phyloP scores from a whole-genome alignment of 169 alveolate genomes.

The Theileria equi region DNA sequence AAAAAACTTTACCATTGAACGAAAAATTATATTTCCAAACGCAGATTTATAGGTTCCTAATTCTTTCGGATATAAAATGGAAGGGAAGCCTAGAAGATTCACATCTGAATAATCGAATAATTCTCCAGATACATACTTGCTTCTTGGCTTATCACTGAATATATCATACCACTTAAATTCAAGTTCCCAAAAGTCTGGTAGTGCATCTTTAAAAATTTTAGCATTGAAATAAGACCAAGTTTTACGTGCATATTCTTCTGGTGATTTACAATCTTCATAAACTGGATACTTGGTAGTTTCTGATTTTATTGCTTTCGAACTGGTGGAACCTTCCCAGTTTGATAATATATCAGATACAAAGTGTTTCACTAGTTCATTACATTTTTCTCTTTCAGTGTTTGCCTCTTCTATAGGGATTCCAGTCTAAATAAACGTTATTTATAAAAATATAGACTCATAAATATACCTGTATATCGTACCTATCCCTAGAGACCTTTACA shows the following conservation, averaged over 20 bases:
- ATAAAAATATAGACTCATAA: background rate
- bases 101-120: constrained; percentile 5
- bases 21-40: constrained; percentile 44
- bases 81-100: constrained; percentile 37
- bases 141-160: background rate
- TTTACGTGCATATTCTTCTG: constrained; percentile 43
- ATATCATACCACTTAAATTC: constrained; percentile 27
- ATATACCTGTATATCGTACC: constrained; percentile 9
- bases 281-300: background rate
- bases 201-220: constrained; percentile 13
- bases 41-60: constrained; percentile 15
- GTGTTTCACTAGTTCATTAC: constrained; percentile 16
- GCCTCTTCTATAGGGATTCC: background rate
- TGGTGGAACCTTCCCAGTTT: constrained; percentile 18
- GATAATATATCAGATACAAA: constrained; percentile 13
- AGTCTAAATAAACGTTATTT: background rate
- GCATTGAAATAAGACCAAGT: constrained; percentile 47
- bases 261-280: background rate
- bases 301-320: background rate
- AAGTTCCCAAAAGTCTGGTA: constrained; percentile 51
- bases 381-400: constrained; percentile 9
- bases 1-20: constrained; percentile 58
- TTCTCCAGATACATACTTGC: constrained; percentile 20
- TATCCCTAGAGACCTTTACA: constrained; percentile 35
- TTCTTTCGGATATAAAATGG: constrained; percentile 40